These are phyloP conservation scores for Trichoderma harzianum DNA, from an alignment of 2,329 filamentous ascomycete genomes.

Conservation along the genomic window DNA sequence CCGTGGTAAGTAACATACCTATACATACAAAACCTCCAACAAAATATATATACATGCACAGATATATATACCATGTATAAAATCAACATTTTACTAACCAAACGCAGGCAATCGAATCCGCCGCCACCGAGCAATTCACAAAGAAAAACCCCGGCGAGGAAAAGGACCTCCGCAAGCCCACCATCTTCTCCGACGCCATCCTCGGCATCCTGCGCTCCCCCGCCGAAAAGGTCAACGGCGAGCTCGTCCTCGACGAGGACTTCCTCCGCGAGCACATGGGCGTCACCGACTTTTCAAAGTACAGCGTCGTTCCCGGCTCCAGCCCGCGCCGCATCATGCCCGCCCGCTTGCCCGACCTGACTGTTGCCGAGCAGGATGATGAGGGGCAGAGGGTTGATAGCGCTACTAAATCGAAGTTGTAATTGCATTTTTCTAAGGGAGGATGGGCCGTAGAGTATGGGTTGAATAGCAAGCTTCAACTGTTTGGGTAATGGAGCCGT, in stretches of 20 bases:
- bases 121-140: slow-evolving; percentile 60
- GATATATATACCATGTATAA: background rate
- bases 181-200: slow-evolving; percentile 77
- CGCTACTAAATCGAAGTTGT: slow-evolving; percentile 43
- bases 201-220: slow-evolving; percentile 66
- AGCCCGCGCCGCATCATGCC: slow-evolving; percentile 77
- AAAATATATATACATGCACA: background rate
- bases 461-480: background rate
- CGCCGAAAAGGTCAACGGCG: slow-evolving; percentile 62
- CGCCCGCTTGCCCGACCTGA: slow-evolving; percentile 61
- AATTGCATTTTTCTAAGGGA: background rate
- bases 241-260: slow-evolving; percentile 74
- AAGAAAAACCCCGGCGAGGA: slow-evolving; percentile 42
- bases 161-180: slow-evolving; percentile 63
- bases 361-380: slow-evolving; percentile 74
- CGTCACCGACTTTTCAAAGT: slow-evolving; percentile 68
- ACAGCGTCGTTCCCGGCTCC: slow-evolving; percentile 63
- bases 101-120: slow-evolving; percentile 63
- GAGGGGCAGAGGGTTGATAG: slow-evolving; percentile 73
- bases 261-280: slow-evolving; percentile 65
- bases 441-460: background rate
- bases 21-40: background rate
- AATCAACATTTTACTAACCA: background rate
- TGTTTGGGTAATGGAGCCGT: background rate
- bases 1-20: slow-evolving; percentile 50